Evolutionary conservation across 2,329 filamentous ascomycete species (phyloP), one percentile per base, ranked within the genome.

Genomic region (Salinomyces thailandicus): DNA sequence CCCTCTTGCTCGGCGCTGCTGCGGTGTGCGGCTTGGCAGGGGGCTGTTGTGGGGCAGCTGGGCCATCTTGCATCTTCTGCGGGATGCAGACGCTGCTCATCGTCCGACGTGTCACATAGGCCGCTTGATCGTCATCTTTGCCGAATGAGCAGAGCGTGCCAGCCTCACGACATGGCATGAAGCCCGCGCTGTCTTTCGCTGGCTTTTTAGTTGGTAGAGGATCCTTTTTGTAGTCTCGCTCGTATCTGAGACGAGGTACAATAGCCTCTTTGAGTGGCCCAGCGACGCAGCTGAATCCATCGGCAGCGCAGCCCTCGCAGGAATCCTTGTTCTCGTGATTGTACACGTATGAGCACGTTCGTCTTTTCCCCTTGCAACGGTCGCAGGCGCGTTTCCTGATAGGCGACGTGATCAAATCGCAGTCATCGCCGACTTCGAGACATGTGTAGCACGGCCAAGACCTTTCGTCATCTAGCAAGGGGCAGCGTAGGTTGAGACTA

Each of bases 371-470:
- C 27, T 49, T 57, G 44, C 61, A 63, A 15, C 35, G 36, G 31
- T 60, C 53, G 38, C 62, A 64, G 2, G 48, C 31, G 12, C 47
- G 51, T 33, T 64, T 62, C 18, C 45, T 47, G 15, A 33, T 36
- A 2, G 61, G 57, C 18, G 51, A 35, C 3, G 46, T 49, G 22
- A 60, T 51, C 2, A 62, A 46, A 12, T 62, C 54, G 39, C 62
- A 65, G 11, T 60, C 55, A 11, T 52, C 32, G 4, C 43, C 45
- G 24, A 55, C 48, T 2, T 51, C 51, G 4, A 30, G 37, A 37
- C 63, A 66, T 11, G 43, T 43, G 7, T 48, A 27, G 43, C 63
- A 66, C 3, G 62, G 62, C 44, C 61, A 65, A 2, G 39, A 34
- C 3, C 43, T 39, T 11, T 54, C 54, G 35, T 59, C 46, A 3